Evolutionary conservation across 2,329 filamentous ascomycete genomes (phyloP).

Genomic region (Fusarium sp.): DNA sequence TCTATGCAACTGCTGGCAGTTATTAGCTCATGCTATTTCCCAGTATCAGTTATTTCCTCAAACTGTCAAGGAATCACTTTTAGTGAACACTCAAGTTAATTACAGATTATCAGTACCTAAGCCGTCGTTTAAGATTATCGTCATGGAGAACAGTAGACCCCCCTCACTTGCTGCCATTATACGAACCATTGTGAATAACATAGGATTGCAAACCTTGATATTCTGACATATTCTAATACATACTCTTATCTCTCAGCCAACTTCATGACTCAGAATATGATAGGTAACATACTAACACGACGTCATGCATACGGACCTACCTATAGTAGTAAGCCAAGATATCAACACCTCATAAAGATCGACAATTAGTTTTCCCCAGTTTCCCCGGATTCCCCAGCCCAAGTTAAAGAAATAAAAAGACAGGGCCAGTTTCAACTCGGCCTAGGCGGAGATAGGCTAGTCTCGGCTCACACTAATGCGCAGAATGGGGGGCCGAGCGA

Average conservation of each 20-base stretch:
- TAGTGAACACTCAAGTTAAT: rapidly evolving
- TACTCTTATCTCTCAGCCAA: background rate
- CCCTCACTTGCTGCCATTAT: background rate
- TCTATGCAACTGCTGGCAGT: background rate
- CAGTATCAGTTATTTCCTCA: background rate
- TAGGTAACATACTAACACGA: background rate
- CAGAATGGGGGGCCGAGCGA: background rate
- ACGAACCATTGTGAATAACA: no score
- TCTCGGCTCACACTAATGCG: background rate
- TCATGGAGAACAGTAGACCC: background rate
- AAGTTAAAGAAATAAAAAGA: background rate
- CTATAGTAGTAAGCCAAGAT: background rate
- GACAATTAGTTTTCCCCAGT: no score
- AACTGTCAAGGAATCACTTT: background rate
- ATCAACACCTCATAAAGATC: no score
- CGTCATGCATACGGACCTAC: background rate
- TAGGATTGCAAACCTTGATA: background rate
- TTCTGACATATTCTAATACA: background rate
- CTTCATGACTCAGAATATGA: background rate
- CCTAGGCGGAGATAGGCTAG: background rate
- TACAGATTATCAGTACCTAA: no score
- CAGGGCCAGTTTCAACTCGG: background rate
- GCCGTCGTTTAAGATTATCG: no score
- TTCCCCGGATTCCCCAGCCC: background rate
- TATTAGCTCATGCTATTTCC: rapidly evolving